A percentile compares a stretch with the other conserved stretches of the same genome.
Conservation (phyloP, 495 filamentous ascomycete species). For the Penicillium coffeae region DNA sequence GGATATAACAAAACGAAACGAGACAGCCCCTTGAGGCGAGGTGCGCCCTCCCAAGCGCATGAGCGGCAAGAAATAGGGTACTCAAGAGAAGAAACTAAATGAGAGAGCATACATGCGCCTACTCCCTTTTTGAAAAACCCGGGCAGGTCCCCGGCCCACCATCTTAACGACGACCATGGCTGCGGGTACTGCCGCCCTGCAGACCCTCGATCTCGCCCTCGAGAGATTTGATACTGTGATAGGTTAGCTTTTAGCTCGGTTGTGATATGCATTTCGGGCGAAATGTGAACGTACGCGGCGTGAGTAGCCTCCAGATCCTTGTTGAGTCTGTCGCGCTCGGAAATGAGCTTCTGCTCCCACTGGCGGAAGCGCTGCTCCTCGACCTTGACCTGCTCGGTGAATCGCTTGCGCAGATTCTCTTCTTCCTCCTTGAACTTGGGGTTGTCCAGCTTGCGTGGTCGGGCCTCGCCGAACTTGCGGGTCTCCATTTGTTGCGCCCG, state of each 20-base stretch:
- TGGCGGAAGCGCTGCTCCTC: conserved; percentile 97
- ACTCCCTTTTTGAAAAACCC: conserved; percentile 34
- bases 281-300: conserved; percentile 61
- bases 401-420: conserved; percentile 93
- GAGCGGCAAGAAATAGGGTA: conserved; percentile 35
- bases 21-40: conserved; percentile 24
- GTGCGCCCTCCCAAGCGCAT: conserved; percentile 27
- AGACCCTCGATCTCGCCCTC: conserved; percentile 89
- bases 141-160: conserved; percentile 16
- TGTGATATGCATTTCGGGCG: neutral
- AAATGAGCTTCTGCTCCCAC: conserved; percentile 99
- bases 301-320: conserved; percentile 98
- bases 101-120: conserved; percentile 28
- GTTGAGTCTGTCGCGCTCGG: conserved; percentile 95
- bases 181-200: conserved; percentile 88
- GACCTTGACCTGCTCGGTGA: conserved; percentile 99
- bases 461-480: conserved; percentile 95
- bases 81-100: conserved; percentile 37
- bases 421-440: conserved; percentile 99
- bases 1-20: conserved; percentile 35
- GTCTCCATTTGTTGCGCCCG: conserved; percentile 99
- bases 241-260: conserved; percentile 22
- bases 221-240: conserved; percentile 78
- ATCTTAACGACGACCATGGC: conserved; percentile 88
- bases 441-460: conserved; percentile 96